These are phyloP conservation scores for Phyllosticta citriasiana DNA, from an alignment of 2,329 filamentous ascomycete genomes.

Conservation along the genomic window DNA sequence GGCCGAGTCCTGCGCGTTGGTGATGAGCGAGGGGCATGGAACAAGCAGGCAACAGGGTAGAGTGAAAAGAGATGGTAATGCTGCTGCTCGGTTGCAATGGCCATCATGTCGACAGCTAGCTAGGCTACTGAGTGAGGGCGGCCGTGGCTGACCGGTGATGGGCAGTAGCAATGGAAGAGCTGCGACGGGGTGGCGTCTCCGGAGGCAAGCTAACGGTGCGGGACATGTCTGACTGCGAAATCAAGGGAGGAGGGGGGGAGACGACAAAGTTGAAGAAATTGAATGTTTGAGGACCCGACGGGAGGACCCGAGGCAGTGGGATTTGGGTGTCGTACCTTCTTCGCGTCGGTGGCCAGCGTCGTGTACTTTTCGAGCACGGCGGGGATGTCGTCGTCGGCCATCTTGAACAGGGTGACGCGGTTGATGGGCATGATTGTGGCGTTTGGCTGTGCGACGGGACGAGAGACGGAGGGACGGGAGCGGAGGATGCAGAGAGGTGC, in stretches of 20 bases:
- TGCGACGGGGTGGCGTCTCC: not conserved
- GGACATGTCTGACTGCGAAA: not conserved
- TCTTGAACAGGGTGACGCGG: constrained; percentile 29
- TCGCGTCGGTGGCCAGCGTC: constrained; percentile 22
- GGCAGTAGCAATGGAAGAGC: not conserved
- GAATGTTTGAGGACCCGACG: not conserved
- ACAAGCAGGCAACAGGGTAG: not conserved
- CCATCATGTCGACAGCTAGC: too few species aligned
- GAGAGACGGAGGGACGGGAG: not conserved
- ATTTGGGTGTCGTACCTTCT: constrained; percentile 21
- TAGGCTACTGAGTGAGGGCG: not conserved
- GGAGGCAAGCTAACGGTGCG: not conserved
- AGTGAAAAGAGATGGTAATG: too few species aligned
- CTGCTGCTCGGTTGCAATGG: too few species aligned
- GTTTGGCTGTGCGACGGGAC: not conserved
- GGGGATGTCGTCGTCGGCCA: constrained; percentile 22
- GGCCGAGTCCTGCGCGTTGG: constrained; percentile 48
- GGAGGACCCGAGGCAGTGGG: not conserved
- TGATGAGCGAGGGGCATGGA: not conserved
- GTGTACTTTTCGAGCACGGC: constrained; percentile 24
- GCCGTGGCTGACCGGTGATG: not conserved
- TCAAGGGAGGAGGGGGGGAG: not conserved
- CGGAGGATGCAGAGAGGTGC: not conserved
- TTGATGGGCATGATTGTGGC: constrained; percentile 21
- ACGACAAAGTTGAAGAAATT: not conserved